Evolutionary conservation across 164 flowering plant genomes (phyloP).

Genomic region (Taxillus chinensis): DNA sequence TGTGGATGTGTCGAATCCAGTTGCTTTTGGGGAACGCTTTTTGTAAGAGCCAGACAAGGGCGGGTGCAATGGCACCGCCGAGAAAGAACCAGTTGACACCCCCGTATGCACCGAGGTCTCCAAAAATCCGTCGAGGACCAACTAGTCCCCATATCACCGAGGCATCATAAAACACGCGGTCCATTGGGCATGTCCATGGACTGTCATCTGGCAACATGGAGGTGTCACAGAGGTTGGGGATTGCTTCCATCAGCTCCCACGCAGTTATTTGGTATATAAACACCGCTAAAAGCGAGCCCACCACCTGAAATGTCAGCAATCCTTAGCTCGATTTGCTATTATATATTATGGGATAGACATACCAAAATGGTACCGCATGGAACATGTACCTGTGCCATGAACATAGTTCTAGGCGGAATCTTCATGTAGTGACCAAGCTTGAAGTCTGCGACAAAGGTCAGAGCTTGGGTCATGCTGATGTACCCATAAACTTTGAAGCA

Average conservation of each 20-base stretch:
- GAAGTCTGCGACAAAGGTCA: slow-evolving; percentile 32
- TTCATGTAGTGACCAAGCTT: slow-evolving; percentile 63
- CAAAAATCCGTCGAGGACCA: slow-evolving; percentile 18
- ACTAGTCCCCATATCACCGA: slow-evolving; percentile 23
- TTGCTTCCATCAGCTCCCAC: slow-evolving; percentile 19
- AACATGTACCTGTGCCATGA: slow-evolving; percentile 34
- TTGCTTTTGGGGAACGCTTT: slow-evolving; percentile 14
- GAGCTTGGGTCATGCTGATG: slow-evolving; percentile 50
- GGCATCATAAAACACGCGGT: slow-evolving; percentile 21
- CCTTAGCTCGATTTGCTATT: neutral
- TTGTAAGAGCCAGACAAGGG: slow-evolving; percentile 15
- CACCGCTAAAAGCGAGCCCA: slow-evolving; percentile 15
- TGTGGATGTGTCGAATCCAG: slow-evolving; percentile 20
- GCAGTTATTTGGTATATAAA: slow-evolving; percentile 16
- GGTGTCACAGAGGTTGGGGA: slow-evolving; percentile 17
- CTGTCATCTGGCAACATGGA: neutral
- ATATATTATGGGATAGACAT: neutral
- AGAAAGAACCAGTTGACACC: slow-evolving; percentile 19
- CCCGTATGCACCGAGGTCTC: slow-evolving; percentile 14
- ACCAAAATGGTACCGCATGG: no score
- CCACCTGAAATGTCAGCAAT: slow-evolving; percentile 6
- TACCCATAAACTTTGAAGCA: slow-evolving; percentile 54
- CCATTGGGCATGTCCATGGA: slow-evolving; percentile 22
- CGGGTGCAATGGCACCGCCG: slow-evolving; percentile 19
- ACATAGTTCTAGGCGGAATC: slow-evolving; percentile 52